Conservation (phyloP, 108 stramenopile species). For the Craspedostauros australis region DNA sequence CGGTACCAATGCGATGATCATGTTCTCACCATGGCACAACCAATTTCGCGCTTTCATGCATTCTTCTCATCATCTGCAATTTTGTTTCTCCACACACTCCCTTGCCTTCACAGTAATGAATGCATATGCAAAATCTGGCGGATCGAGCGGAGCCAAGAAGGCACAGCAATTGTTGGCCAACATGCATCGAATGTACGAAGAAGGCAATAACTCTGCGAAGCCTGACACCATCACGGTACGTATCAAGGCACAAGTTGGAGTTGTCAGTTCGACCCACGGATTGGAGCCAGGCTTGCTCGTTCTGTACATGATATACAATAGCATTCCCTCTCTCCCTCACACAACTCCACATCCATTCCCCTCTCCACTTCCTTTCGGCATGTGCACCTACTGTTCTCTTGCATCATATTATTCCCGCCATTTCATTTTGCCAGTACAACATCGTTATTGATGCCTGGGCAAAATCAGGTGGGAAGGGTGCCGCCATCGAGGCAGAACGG, state of each 20-base stretch:
- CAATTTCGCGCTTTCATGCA: constrained; percentile 29
- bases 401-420: background rate
- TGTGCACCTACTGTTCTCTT: background rate
- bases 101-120: constrained; percentile 61
- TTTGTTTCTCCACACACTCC: background rate
- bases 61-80: background rate
- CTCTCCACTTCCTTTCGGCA: background rate
- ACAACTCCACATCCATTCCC: background rate
- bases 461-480: constrained; percentile 75
- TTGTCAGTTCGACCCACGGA: constrained; percentile 19
- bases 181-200: constrained; percentile 68
- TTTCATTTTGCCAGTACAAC: constrained; percentile 63
- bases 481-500: constrained; percentile 66
- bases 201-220: constrained; percentile 59
- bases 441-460: constrained; percentile 82
- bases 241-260: constrained; percentile 33
- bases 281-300: constrained; percentile 4
- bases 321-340: background rate
- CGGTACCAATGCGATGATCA: no score
- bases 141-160: constrained; percentile 59
- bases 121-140: constrained; percentile 50
- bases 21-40: constrained; percentile 34
- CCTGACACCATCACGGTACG: constrained; percentile 79
- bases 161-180: constrained; percentile 65
- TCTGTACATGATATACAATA: background rate